Conservation (phyloP, 1,139 yeast genomes). For the Suhomyces wounanorum region DNA sequence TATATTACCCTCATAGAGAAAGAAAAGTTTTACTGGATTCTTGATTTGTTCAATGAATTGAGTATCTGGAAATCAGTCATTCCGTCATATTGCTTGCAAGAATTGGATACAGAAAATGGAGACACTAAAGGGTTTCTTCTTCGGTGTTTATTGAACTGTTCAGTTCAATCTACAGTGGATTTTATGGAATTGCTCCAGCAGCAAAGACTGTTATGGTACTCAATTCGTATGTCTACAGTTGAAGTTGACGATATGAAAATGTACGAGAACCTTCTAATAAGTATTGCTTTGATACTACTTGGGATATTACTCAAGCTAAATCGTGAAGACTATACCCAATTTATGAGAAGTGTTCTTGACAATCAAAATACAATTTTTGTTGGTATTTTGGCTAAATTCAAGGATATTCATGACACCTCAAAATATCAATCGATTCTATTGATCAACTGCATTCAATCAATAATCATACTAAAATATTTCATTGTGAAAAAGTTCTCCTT, state of each 20-base stretch:
- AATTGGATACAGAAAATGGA: constrained; percentile 13
- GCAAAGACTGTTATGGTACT: constrained; percentile 32
- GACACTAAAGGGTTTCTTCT: constrained; percentile 27
- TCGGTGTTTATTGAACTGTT: constrained; percentile 36
- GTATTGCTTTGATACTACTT: constrained; percentile 32
- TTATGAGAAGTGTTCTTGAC: constrained; percentile 22
- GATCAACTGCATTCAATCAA: constrained; percentile 33
- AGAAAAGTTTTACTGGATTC: constrained; percentile 41
- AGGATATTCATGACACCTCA: constrained; percentile 13
- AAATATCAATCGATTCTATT: constrained; percentile 24
- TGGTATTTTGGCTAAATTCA: constrained; percentile 26
- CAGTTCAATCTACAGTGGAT: constrained; percentile 19
- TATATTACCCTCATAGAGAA: constrained; percentile 31
- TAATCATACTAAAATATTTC: constrained; percentile 34
- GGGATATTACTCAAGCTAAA: constrained; percentile 23
- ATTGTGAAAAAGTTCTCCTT: constrained; percentile 22
- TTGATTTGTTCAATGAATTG: constrained; percentile 44
- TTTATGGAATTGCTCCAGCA: constrained; percentile 21
- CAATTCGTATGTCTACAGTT: constrained; percentile 14
- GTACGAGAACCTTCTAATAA: constrained; percentile 28
- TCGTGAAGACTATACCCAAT: constrained; percentile 17
- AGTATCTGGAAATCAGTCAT: constrained; percentile 43
- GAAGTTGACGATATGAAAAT: constrained; percentile 8
- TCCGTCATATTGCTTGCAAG: constrained; percentile 36
- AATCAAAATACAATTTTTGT: constrained; percentile 39